These are phyloP conservation scores for Arthroderma sp. DNA, from an alignment of 2,329 filamentous ascomycete genomes.

Conservation along the genomic window DNA sequence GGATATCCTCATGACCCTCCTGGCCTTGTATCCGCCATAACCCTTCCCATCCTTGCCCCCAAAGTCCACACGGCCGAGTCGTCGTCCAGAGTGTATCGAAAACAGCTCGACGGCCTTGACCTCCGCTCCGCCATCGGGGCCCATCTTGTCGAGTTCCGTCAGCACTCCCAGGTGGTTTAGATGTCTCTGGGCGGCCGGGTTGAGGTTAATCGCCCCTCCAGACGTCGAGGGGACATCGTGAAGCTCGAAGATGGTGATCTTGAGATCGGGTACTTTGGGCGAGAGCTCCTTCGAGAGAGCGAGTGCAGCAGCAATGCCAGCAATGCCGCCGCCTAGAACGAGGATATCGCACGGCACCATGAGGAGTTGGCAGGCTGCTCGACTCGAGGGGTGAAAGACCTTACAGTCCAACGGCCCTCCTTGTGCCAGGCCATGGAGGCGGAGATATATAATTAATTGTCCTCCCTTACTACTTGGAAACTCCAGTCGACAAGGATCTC, in stretches of 20 bases:
- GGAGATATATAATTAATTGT: neutral
- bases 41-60: constrained; percentile 27
- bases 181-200: constrained; percentile 34
- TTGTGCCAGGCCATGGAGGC: neutral
- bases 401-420: neutral
- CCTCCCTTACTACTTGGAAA: neutral
- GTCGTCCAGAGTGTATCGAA: constrained; percentile 29
- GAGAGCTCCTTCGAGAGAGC: constrained; percentile 15
- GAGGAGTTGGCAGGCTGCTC: neutral
- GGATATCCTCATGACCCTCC: constrained; percentile 32
- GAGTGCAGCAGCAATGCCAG: constrained; percentile 16
- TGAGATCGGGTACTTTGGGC: constrained; percentile 13
- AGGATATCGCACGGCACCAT: constrained; percentile 14
- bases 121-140: constrained; percentile 29
- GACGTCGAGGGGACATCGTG: constrained; percentile 32
- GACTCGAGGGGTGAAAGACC: neutral
- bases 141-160: constrained; percentile 27
- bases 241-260: constrained; percentile 31
- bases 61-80: constrained; percentile 31
- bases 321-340: constrained; percentile 16
- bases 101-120: constrained; percentile 33
- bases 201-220: constrained; percentile 36
- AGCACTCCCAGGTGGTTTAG: constrained; percentile 33
- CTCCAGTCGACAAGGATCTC: neutral
- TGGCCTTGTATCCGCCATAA: constrained; percentile 31